Base-by-base conservation (phyloP, 768 basidiomycete genomes). In the Russula virescens region DNA sequence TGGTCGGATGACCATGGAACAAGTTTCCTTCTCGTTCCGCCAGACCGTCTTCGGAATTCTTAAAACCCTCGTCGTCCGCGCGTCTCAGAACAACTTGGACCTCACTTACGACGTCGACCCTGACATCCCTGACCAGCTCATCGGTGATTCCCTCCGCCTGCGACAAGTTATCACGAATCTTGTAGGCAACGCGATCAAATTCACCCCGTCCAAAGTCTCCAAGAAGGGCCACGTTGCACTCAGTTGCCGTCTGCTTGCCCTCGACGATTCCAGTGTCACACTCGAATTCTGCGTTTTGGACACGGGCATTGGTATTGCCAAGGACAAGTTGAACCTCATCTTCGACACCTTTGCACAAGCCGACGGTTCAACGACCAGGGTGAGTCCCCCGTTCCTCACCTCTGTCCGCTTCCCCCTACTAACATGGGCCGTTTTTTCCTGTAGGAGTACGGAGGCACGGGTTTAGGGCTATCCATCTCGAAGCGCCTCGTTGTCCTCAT, bases 301-400 rank as follows among this genome's bases (percentile, higher is more conserved):
- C 71, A 98, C 95, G 1, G 97, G 97, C 60, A 99, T 99, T 69
- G 97, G 97, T 56, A 98, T 99, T 72, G 94, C 96, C 60, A 94
- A 94, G 73, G 97, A 98, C 74, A 98, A 98, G 78, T 77, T 98
- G 67, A 96, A 95, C 71, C 79, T 98, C 70, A 98, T 98, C 72
- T 99, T 98, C 75, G 97, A 99, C 72, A 98, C 97, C 1, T 99
- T 99, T 76, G 94, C 92, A 68, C 97, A 98, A 72, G 97, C 97
- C 0, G 97, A 98, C 78, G 97, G 97, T 26, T 98, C 94, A 9
- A 98, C 97, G 5, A 98, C 95, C 6, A 76, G 96, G 71, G 92
- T 91, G 69, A 47, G 87, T 56, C n/a, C 40, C 35, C n/a, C 48
- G 14, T 51, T 11, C 8, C 9, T 31, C 43, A n/a, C 26, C 14